These are phyloP conservation scores for Bipolaris victoriae DNA, from an alignment of 2,329 filamentous ascomycete genomes.

Conservation along the genomic window DNA sequence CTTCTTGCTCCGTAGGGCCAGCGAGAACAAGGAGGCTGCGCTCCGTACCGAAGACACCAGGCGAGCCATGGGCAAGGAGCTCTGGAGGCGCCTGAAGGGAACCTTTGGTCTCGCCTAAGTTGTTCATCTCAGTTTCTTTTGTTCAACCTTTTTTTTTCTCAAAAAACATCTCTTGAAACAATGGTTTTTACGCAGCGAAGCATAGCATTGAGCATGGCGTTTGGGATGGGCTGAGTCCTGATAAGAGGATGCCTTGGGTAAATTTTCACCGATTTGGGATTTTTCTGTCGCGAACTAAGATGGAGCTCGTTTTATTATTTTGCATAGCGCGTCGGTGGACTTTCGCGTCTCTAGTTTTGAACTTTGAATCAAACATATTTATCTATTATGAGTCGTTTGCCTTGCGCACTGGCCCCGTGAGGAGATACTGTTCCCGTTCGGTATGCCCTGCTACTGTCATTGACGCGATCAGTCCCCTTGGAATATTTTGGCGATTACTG, in stretches of 20 bases:
- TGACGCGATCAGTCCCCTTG: too few species aligned
- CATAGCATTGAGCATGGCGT: constrained; percentile 3
- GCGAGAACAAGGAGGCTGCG: constrained; percentile 67
- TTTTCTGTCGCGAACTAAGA: background rate
- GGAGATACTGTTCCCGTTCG: too few species aligned
- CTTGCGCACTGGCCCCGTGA: too few species aligned
- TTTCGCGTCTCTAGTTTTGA: background rate
- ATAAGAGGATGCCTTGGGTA: too few species aligned
- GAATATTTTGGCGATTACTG: too few species aligned
- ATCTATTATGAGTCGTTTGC: too few species aligned
- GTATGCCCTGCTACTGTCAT: too few species aligned
- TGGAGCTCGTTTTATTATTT: background rate
- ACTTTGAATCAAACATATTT: too few species aligned
- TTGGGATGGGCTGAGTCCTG: background rate
- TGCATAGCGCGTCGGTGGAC: background rate
- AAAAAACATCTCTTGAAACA: background rate
- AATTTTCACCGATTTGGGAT: background rate
- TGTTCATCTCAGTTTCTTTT: background rate
- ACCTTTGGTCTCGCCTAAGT: constrained; percentile 32
- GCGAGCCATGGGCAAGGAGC: constrained; percentile 58
- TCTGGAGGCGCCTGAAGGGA: constrained; percentile 50
- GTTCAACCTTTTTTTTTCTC: background rate
- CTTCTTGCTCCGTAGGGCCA: constrained; percentile 66
- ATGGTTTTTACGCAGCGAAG: background rate
- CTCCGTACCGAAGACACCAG: constrained; percentile 60